Conservation (phyloP, 305 asterid genomes). For the Plantago coronopus region DNA sequence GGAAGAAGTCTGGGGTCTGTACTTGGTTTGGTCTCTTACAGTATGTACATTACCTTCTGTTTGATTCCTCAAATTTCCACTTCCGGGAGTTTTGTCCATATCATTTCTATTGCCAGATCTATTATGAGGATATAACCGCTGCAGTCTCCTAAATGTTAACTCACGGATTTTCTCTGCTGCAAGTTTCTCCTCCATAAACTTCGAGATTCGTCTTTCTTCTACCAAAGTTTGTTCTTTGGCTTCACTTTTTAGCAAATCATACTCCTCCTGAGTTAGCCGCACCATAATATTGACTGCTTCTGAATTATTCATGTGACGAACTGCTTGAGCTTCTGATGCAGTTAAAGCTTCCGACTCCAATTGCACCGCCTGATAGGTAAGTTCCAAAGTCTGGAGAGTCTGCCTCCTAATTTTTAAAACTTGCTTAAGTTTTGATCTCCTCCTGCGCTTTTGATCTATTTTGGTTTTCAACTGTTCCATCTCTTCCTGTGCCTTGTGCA, state of each 20-base stretch:
- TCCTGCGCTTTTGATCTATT: slow-evolving; percentile 40
- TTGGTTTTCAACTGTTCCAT: slow-evolving; percentile 39
- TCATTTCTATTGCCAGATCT: slow-evolving; percentile 14
- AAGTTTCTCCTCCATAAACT: slow-evolving; percentile 37
- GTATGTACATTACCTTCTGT: slow-evolving; percentile 5
- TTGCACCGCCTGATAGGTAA: slow-evolving; percentile 40
- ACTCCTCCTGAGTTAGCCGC: slow-evolving; percentile 40
- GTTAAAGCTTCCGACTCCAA: slow-evolving; percentile 45
- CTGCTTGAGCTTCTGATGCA: slow-evolving; percentile 49
- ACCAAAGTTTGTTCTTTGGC: slow-evolving; percentile 36
- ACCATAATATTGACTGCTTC: slow-evolving; percentile 25
- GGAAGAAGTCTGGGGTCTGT: slow-evolving; percentile 4
- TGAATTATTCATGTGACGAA: slow-evolving; percentile 25
- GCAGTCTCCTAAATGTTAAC: slow-evolving; percentile 37
- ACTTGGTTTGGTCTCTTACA: slow-evolving; percentile 13
- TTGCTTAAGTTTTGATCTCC: slow-evolving; percentile 35
- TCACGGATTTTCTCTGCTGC: slow-evolving; percentile 49
- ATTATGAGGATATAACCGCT: slow-evolving; percentile 24
- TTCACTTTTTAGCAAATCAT: slow-evolving; percentile 29
- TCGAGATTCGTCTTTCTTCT: slow-evolving; percentile 43
- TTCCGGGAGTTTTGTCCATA: slow-evolving; percentile 5
- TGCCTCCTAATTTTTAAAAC: slow-evolving; percentile 40
- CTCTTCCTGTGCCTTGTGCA: slow-evolving; percentile 41
- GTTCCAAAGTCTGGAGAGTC: slow-evolving; percentile 46
- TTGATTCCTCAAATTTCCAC: slow-evolving; percentile 3